Evolutionary conservation across 1,284 basidiomycete genomes (phyloP).

Genomic region (Kwoniella shivajii): DNA sequence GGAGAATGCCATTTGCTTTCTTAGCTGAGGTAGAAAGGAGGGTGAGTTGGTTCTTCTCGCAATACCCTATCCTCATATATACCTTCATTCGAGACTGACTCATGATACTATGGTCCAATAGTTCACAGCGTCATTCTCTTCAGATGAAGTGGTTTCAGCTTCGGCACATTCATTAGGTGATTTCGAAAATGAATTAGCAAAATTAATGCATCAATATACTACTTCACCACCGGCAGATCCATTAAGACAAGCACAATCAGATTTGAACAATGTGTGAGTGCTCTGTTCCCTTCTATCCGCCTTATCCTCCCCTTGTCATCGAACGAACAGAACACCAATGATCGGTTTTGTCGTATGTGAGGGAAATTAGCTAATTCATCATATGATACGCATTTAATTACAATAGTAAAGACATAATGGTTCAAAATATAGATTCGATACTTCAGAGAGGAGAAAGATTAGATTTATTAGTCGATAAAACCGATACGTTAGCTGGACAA

Average conservation of each 20-base stretch:
- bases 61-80: too few relatives aligned
- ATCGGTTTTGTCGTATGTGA: too few relatives aligned
- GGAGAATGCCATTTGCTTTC: slow-evolving; percentile 93
- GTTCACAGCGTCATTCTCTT: slow-evolving; percentile 63
- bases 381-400: background rate
- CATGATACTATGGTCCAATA: slow-evolving; percentile 18
- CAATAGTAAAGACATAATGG: slow-evolving; percentile 85
- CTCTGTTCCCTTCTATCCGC: background rate
- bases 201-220: slow-evolving; percentile 82
- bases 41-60: too few relatives aligned
- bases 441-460: slow-evolving; percentile 91
- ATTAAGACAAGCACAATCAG: slow-evolving; percentile 82
- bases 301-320: too few relatives aligned
- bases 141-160: slow-evolving; percentile 54
- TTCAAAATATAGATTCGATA: slow-evolving; percentile 89
- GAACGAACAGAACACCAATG: too few relatives aligned
- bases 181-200: slow-evolving; percentile 54
- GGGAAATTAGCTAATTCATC: background rate
- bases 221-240: slow-evolving; percentile 89
- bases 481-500: slow-evolving; percentile 91
- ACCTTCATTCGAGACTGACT: background rate
- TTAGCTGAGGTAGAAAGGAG: slow-evolving; percentile 79
- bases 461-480: slow-evolving; percentile 95
- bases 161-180: slow-evolving; percentile 55
- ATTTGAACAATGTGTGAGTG: slow-evolving; percentile 78